Evolutionary conservation across 495 filamentous ascomycete genomes (phyloP), one percentile per base, ranked within the genome.

Genomic region (Talaromyces thailandensis): DNA sequence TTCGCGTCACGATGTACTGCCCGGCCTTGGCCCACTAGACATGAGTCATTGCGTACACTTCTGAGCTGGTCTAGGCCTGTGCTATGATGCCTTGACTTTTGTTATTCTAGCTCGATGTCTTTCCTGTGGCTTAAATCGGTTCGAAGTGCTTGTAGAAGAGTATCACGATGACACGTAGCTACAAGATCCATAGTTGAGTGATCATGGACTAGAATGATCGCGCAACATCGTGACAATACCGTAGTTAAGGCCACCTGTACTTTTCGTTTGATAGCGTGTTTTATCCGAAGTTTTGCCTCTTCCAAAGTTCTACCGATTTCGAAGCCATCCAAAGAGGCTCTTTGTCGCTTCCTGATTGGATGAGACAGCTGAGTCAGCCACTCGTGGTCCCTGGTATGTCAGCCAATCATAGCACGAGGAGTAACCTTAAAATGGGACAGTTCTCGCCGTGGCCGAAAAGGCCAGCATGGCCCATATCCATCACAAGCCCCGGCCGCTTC

Each of bases 381-480:
- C 37, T 50, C 59, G 43, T 61, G 43, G 45, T 25, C 18, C 45
- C 26, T 24, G 37, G 59, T 11, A 26, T 11, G 26, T 2, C 7
- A 32, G 25, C 77, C 77, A 80, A 80, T 80, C 63, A 75, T 1
- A 18, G 55, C 25, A 16, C 67, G 70, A 79, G 71, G 61, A 79
- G 75, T 80, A 71, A 77, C 71, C 75, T 74, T 66, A 67, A 64
- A 65, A 59, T 18, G 25, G 45, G n/a, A n/a, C n/a, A n/a, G n/a
- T n/a, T n/a, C n/a, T n/a, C n/a, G n/a, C n/a, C n/a, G n/a, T 28
- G 21, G 56, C 48, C 66, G 73, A 78, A 79, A 77, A 79, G 75
- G 76, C 72, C 76, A 78, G 69, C 69, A 73, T 79, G 76, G 76
- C 75, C 75, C 72, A 71, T 75, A 70, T 28, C 26, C 66, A 65